Evolutionary conservation across 257 asterid genomes (phyloP).

Genomic region (Scutellaria baicalensis): DNA sequence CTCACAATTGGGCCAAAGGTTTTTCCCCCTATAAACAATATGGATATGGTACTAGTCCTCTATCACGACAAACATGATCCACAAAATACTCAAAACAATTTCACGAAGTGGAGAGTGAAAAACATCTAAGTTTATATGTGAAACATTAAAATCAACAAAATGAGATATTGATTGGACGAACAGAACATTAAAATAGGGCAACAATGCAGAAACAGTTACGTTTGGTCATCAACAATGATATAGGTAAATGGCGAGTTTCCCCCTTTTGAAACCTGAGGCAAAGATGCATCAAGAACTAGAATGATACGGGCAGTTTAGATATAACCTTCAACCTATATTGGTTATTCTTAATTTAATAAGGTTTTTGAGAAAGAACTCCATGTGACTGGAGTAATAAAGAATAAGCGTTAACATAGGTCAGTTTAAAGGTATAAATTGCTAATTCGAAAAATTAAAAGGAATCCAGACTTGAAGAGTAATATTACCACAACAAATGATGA

Average conservation of each 20-base stretch:
- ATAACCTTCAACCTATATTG: neutral
- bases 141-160: neutral
- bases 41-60: neutral
- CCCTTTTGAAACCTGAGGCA: slow-evolving; percentile 71
- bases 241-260: slow-evolving; percentile 98
- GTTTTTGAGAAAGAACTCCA: neutral
- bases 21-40: neutral
- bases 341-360: neutral
- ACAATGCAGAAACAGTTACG: slow-evolving; percentile 47
- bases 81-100: neutral
- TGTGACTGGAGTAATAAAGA: neutral
- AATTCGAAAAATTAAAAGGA: neutral
- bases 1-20: neutral
- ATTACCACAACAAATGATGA: slow-evolving; percentile 72
- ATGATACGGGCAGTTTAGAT: neutral
- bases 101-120: neutral
- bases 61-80: neutral
- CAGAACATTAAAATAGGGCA: neutral
- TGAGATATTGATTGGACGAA: neutral
- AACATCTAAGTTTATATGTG: neutral
- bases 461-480: neutral
- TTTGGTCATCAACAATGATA: slow-evolving; percentile 81
- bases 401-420: neutral
- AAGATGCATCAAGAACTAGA: slow-evolving; percentile 3
- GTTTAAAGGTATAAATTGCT: neutral